phyloP scores from a whole-genome alignment of 495 filamentous ascomycete species.

The Penicillium chermesinum region DNA sequence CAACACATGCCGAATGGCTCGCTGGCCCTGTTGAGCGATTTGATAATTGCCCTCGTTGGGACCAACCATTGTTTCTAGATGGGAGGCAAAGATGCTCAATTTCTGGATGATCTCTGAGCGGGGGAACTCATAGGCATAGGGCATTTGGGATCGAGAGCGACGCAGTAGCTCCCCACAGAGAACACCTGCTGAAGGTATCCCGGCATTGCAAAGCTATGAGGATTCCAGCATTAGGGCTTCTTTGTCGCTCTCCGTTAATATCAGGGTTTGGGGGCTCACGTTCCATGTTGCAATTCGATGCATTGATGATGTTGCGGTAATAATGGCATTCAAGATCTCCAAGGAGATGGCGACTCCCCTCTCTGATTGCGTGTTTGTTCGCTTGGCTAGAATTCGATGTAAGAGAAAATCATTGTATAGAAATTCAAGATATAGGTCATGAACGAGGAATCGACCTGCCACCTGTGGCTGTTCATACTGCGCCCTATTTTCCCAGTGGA shows the following conservation, averaged over 20 bases:
- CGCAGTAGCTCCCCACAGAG: constrained; percentile 51
- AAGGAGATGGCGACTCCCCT: constrained; percentile 42
- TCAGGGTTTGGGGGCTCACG: constrained; percentile 1
- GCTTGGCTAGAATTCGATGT: constrained; percentile 44
- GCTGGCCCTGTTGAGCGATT: constrained; percentile 16
- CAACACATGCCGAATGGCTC: constrained; percentile 21
- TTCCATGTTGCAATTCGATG: constrained; percentile 4
- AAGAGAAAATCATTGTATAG: constrained; percentile 51
- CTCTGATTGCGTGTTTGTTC: constrained; percentile 34
- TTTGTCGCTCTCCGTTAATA: too few species aligned
- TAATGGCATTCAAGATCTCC: constrained; percentile 39
- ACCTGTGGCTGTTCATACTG: background rate
- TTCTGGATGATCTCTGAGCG: constrained; percentile 57
- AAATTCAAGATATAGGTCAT: constrained; percentile 36
- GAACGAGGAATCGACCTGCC: constrained; percentile 3
- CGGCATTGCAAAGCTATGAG: constrained; percentile 19
- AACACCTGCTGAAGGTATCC: constrained; percentile 50
- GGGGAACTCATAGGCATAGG: constrained; percentile 21
- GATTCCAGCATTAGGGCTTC: too few species aligned
- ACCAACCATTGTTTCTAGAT: constrained; percentile 19
- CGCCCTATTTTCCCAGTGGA: constrained; percentile 16
- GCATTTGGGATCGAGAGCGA: background rate
- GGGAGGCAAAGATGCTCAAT: constrained; percentile 46
- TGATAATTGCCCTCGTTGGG: constrained; percentile 21
- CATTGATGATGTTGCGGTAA: constrained; percentile 23